Conservation (phyloP, 2,329 filamentous ascomycete genomes). For the Ascochyta viciae-villosae region DNA sequence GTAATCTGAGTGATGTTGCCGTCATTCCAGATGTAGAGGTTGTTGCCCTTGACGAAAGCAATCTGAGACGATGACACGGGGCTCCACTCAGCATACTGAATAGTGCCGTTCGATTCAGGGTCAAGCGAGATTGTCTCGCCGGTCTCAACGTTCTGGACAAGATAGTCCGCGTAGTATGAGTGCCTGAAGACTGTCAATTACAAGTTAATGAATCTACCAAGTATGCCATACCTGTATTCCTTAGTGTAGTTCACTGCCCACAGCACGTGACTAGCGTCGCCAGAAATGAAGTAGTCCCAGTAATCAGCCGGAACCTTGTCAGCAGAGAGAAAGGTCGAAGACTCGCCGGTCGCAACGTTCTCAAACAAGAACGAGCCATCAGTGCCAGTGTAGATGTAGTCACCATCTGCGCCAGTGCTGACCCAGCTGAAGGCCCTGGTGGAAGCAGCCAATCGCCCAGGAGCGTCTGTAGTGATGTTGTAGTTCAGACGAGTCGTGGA, state of each 20-base stretch:
- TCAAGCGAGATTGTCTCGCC: conserved; percentile 64
- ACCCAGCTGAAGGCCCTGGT: conserved; percentile 64
- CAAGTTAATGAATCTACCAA: not conserved
- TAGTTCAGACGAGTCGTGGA: conserved; percentile 65
- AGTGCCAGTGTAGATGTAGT: conserved; percentile 62
- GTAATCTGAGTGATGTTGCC: conserved; percentile 66
- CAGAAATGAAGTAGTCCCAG: conserved; percentile 67
- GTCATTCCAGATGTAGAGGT: conserved; percentile 66
- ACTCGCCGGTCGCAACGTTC: conserved; percentile 66
- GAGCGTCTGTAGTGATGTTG: conserved; percentile 63
- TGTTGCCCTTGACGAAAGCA: conserved; percentile 71
- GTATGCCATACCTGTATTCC: conserved; percentile 56
- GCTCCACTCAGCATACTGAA: conserved; percentile 71
- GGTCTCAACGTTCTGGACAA: conserved; percentile 66
- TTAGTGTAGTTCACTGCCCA: conserved; percentile 72
- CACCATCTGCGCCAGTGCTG: conserved; percentile 64
- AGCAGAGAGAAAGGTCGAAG: conserved; percentile 64
- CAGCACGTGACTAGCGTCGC: conserved; percentile 65
- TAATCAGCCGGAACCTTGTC: conserved; percentile 64
- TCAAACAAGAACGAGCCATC: conserved; percentile 65
- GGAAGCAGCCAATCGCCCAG: conserved; percentile 50
- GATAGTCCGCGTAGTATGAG: conserved; percentile 73
- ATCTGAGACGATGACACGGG: conserved; percentile 63
- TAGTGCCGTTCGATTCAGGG: conserved; percentile 66
- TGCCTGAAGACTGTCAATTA: conserved; percentile 52